phyloP scores from a whole-genome alignment of 106 monocot species.

The Allium cepa region DNA sequence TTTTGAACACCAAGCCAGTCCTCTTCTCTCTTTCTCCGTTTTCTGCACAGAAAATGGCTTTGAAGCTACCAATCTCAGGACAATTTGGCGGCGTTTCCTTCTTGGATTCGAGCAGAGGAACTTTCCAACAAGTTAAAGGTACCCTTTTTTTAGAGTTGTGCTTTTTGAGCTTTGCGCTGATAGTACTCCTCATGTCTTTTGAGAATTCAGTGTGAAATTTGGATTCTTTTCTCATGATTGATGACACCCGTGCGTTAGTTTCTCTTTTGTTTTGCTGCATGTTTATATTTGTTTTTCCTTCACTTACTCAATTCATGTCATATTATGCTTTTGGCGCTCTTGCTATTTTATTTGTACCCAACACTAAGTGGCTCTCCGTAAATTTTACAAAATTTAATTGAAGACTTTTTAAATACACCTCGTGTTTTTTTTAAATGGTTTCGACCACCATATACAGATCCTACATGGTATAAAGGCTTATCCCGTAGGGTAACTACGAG shows the following conservation, averaged over 20 bases:
- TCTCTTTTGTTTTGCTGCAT: neutral
- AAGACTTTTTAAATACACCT: too few relatives aligned
- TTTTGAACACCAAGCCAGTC: neutral
- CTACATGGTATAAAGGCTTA: too few relatives aligned
- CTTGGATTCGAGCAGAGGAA: conserved; percentile 18
- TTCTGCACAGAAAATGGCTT: neutral
- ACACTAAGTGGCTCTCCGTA: too few relatives aligned
- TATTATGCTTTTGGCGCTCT: neutral
- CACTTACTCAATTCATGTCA: neutral
- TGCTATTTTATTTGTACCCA: too few relatives aligned
- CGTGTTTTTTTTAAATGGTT: too few relatives aligned
- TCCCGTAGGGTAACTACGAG: too few relatives aligned
- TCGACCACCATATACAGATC: too few relatives aligned
- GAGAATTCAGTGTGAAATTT: neutral
- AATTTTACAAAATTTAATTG: too few relatives aligned
- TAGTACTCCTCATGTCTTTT: neutral
- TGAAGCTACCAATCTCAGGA: conserved; percentile 14
- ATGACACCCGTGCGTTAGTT: too few relatives aligned
- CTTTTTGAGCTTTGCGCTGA: neutral
- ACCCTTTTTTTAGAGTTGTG: neutral
- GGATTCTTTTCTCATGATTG: neutral
- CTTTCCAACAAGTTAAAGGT: conserved; percentile 13
- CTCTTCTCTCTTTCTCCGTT: neutral
- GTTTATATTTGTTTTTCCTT: neutral
- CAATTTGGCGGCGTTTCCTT: conserved; percentile 14